Base-by-base conservation (phyloP, 2,329 filamentous ascomycete species). In the Pseudopithomyces maydicus region DNA sequence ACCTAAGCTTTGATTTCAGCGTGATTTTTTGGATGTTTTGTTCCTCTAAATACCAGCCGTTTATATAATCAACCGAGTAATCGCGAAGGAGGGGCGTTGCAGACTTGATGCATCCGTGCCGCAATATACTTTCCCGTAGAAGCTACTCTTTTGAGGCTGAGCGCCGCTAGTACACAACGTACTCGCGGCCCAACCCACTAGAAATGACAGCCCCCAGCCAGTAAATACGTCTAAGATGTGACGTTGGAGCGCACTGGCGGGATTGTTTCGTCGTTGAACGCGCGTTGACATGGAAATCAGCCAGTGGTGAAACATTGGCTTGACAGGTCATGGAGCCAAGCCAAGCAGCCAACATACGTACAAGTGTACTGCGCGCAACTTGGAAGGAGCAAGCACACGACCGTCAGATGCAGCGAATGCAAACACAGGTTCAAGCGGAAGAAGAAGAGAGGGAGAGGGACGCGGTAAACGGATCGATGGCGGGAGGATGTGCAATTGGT, bases 1-100 rank as follows among this genome's bases (percentile, higher is more conserved):
- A 59, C 60, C 74, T 38, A 76, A 72, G 64, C 66, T 77, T 19
- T 76, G 55, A 59, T 23, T n/a, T 19, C 12, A 38, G 35, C 12
- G 35, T 15, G 42, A 44, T 6, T 14, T 26, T 14, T n/a, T 23
- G 17, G 42, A 26, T 11, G 15, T 44, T 20, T 23, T n/a, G 4
- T 44, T 8, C 5, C 10, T 23, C 20, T 43, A 35, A 32, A n/a
- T 49, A 49, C 32, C 32, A 14, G 11, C 35, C 35, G n/a, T n/a
- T n/a, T n/a, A 6, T 23, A 17, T 20, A 38, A 39, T 17, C 15
- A 29, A 29, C 8, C 8, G 11, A 38, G n/a, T 38, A 14, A 11
- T 23, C 4, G 32, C 23, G 19, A 32, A 32, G 6, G 14, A 14
- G 35, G 35, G n/a, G 35, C 35, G 14, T 38, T 14, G 35, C 35